Conservation (phyloP, 2,329 filamentous ascomycete genomes). For the Xylaria sp. region DNA sequence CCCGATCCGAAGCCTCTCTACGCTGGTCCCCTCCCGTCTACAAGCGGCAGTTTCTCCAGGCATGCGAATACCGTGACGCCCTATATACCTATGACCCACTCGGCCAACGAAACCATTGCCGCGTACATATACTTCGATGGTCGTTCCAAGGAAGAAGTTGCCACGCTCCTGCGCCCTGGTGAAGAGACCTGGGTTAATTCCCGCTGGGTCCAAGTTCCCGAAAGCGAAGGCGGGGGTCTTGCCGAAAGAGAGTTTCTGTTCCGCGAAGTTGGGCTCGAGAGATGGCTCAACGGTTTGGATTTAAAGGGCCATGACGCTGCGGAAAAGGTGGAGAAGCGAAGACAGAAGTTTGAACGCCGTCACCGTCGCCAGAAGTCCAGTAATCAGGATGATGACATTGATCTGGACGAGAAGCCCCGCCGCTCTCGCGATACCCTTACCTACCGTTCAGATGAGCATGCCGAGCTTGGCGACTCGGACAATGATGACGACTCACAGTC, state of each 20-base stretch:
- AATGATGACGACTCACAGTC: slow-evolving; percentile 69
- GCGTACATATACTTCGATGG: slow-evolving; percentile 99
- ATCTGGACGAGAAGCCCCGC: slow-evolving; percentile 41
- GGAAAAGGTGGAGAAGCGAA: slow-evolving; percentile 81
- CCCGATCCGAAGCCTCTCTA: slow-evolving; percentile 77
- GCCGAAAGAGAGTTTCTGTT: slow-evolving; percentile 97
- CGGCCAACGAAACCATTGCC: slow-evolving; percentile 92
- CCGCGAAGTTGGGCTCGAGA: slow-evolving; percentile 89
- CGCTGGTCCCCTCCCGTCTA: slow-evolving; percentile 65
- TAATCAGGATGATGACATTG: slow-evolving; percentile 35
- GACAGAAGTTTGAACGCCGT: slow-evolving; percentile 69
- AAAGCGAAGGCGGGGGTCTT: slow-evolving; percentile 84
- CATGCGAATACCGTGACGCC: slow-evolving; percentile 61
- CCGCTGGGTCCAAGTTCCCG: slow-evolving; percentile 90
- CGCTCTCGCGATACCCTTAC: slow-evolving; percentile 57
- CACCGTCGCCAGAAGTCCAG: slow-evolving; percentile 57
- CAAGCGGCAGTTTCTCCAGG: slow-evolving; percentile 42
- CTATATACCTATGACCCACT: slow-evolving; percentile 88
- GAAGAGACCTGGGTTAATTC: slow-evolving; percentile 99
- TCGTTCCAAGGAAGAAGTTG: slow-evolving; percentile 90
- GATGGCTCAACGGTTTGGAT: slow-evolving; percentile 94
- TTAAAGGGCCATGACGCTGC: slow-evolving; percentile 89
- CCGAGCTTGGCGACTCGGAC: slow-evolving; percentile 64
- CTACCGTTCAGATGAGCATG: slow-evolving; percentile 71
- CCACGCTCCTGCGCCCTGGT: slow-evolving; percentile 81